Conservation (phyloP, 148 eudicot genomes). For the Chenopodium formosanum region DNA sequence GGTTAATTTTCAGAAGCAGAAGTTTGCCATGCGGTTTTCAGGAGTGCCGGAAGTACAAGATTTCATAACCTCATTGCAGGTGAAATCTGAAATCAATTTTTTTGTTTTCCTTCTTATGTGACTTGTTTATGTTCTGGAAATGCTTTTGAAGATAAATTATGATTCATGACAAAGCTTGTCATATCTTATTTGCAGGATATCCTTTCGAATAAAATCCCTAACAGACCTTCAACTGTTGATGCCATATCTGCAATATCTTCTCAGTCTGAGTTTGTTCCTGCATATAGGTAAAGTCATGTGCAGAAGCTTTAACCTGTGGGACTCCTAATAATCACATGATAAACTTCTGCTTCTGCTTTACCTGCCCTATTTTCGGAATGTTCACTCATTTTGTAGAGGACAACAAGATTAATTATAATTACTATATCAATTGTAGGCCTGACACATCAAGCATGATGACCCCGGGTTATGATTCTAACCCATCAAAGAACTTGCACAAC, state of each 20-base stretch:
- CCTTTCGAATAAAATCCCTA: slow-evolving; percentile 30
- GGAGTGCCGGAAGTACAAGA: slow-evolving; percentile 36
- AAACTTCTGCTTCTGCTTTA: slow-evolving; percentile 64
- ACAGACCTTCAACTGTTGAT: slow-evolving; percentile 20
- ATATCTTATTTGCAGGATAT: slow-evolving; percentile 39
- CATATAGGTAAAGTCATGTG: slow-evolving; percentile 30
- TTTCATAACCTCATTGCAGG: slow-evolving; percentile 59
- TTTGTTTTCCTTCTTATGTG: background rate
- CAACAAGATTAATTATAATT: background rate
- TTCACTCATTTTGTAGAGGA: background rate
- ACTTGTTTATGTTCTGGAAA: background rate
- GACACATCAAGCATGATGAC: slow-evolving; percentile 32
- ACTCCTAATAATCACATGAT: slow-evolving; percentile 50
- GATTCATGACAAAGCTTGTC: background rate
- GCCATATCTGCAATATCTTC: slow-evolving; percentile 44
- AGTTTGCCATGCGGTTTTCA: slow-evolving; percentile 70
- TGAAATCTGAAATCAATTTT: slow-evolving; percentile 17
- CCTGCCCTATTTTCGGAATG: background rate
- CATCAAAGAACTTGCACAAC: slow-evolving; percentile 20
- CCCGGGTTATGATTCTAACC: slow-evolving; percentile 29
- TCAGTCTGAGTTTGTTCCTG: slow-evolving; percentile 49
- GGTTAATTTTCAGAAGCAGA: slow-evolving; percentile 64
- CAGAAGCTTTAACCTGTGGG: slow-evolving; percentile 20
- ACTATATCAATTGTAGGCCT: slow-evolving; percentile 38
- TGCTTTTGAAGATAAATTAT: background rate